These are phyloP conservation scores for Microthlaspi erraticum DNA, from an alignment of 345 rosid genomes.

Conservation along the genomic window DNA sequence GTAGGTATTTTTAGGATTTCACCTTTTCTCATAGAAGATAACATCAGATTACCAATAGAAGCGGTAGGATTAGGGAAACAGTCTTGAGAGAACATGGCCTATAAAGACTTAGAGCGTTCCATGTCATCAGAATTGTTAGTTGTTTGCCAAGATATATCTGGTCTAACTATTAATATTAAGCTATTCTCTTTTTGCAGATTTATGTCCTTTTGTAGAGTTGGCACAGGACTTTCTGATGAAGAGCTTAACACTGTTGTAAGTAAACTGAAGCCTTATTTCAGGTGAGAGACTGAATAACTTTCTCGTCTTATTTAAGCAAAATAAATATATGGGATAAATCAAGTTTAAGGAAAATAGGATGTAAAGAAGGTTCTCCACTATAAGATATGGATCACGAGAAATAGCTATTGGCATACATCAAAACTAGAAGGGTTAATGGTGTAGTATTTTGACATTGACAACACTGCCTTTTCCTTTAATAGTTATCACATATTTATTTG, in stretches of 20 bases:
- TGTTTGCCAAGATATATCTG: slow-evolving; percentile 4
- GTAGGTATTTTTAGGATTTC: slow-evolving; percentile 46
- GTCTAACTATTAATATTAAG: slow-evolving; percentile 10
- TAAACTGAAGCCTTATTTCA: slow-evolving; percentile 92
- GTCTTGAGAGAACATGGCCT: slow-evolving; percentile 6
- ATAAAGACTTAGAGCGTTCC: neutral
- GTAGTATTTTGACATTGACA: slow-evolving; percentile 3
- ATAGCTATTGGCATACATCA: slow-evolving; percentile 13
- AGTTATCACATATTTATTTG: neutral
- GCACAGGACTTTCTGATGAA: slow-evolving; percentile 89
- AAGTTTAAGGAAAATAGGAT: slow-evolving; percentile 15
- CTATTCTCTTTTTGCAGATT: slow-evolving; percentile 62
- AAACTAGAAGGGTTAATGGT: slow-evolving; percentile 4
- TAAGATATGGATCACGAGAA: slow-evolving; percentile 7
- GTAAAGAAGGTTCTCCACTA: neutral
- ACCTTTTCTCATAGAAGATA: neutral
- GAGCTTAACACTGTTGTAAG: slow-evolving; percentile 78
- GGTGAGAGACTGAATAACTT: slow-evolving; percentile 49
- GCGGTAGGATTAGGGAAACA: slow-evolving; percentile 6
- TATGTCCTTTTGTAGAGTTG: slow-evolving; percentile 94
- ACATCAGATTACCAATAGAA: slow-evolving; percentile 1
- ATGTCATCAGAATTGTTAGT: slow-evolving; percentile 1
- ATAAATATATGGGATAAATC: neutral
- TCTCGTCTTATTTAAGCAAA: slow-evolving; percentile 12
- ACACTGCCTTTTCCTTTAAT: neutral